These are phyloP conservation scores for Cinchona pubescens DNA, from an alignment of 257 asterid genomes.

Conservation along the genomic window DNA sequence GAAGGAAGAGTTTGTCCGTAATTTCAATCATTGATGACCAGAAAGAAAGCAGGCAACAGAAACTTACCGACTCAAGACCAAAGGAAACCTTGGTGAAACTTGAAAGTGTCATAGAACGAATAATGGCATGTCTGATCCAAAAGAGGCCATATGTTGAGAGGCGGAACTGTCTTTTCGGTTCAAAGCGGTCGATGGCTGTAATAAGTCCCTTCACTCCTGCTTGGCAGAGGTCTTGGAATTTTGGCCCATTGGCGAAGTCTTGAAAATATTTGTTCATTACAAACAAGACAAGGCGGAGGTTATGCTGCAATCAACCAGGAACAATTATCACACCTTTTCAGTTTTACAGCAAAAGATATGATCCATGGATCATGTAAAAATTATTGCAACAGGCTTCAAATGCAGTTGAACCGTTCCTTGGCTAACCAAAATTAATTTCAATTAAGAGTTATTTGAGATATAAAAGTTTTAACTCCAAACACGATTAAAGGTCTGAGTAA, in stretches of 20 bases:
- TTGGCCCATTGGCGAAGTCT: conserved; percentile 67
- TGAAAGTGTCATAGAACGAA: conserved; percentile 84
- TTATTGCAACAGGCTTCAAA: not conserved
- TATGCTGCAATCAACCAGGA: conserved; percentile 63
- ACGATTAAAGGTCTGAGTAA: not conserved
- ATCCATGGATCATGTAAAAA: not conserved
- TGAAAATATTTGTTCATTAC: conserved; percentile 90
- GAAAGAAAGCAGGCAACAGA: conserved; percentile 11
- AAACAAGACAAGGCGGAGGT: conserved; percentile 86
- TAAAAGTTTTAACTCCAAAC: not conserved
- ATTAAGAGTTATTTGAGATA: not conserved
- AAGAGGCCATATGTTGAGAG: conserved; percentile 86
- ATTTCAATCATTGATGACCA: not conserved
- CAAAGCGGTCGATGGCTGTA: conserved; percentile 86
- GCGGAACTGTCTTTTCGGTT: conserved; percentile 64
- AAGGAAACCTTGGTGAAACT: conserved; percentile 92
- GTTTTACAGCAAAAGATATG: not conserved
- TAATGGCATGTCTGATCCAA: conserved; percentile 88
- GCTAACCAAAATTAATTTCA: not conserved
- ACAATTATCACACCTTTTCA: not conserved
- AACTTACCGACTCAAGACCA: conserved; percentile 88
- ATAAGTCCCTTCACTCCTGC: conserved; percentile 98
- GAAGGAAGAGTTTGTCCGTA: not conserved
- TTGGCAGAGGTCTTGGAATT: conserved; percentile 87
- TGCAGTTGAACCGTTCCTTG: not conserved